Conservation (phyloP, 768 basidiomycete species). For the Chalciporus piperatus region DNA sequence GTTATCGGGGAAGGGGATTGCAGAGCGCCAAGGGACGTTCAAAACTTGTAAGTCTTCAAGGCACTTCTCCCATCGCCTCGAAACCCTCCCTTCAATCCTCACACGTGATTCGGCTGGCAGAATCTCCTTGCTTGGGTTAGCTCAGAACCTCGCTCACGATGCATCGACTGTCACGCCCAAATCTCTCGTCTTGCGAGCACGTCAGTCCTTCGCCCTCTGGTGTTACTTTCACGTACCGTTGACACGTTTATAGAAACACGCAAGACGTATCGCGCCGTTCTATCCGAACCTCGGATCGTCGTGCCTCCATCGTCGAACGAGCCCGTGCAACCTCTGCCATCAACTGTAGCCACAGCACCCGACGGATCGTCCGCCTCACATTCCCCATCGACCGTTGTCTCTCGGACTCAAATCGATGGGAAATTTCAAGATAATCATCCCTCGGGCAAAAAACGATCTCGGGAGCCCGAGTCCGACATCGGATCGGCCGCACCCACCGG, state of each 20-base stretch:
- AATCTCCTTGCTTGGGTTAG: slow-evolving; percentile 61
- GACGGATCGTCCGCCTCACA: neutral
- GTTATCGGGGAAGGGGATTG: slow-evolving; percentile 59
- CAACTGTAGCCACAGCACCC: neutral
- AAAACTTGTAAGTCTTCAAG: slow-evolving; percentile 59
- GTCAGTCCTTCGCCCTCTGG: slow-evolving; percentile 41
- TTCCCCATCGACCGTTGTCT: neutral
- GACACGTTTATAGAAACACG: slow-evolving; percentile 60
- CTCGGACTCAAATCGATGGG: neutral
- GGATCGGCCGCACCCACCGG: neutral
- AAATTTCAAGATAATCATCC: neutral
- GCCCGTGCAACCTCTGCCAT: neutral
- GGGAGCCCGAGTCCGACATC: slow-evolving; percentile 13
- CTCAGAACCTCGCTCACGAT: slow-evolving; percentile 66
- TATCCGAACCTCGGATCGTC: slow-evolving; percentile 72
- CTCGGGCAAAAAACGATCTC: slow-evolving; percentile 20
- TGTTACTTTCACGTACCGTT: neutral
- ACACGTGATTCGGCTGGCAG: slow-evolving; percentile 34
- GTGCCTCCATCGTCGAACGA: slow-evolving; percentile 36
- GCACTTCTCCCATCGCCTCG: neutral
- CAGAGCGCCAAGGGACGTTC: slow-evolving; percentile 69
- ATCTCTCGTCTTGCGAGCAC: slow-evolving; percentile 67
- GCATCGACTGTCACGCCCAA: slow-evolving; percentile 60
- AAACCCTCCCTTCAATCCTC: neutral
- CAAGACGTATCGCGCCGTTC: slow-evolving; percentile 73